phyloP scores from a whole-genome alignment of 768 basidiomycete genomes.

The Cantharellus cinnabarinus region DNA sequence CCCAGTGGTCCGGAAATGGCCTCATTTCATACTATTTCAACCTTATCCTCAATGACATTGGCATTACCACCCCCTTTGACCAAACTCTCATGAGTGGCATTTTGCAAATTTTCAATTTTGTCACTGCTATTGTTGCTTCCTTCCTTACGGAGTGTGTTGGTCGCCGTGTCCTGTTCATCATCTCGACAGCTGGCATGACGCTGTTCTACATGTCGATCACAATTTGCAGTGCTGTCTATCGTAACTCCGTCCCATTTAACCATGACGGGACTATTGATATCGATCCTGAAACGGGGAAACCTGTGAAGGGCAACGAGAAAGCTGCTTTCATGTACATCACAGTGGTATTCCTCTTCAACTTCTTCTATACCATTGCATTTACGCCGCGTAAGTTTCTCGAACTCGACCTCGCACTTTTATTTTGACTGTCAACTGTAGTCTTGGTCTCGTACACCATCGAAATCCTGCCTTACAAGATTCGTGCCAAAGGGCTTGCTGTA shows the following conservation, averaged over 20 bases:
- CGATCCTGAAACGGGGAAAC: not conserved
- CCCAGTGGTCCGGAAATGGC: too few species aligned
- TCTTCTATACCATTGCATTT: slow-evolving; percentile 1
- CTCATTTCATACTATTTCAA: too few species aligned
- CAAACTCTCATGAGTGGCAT: slow-evolving; percentile 17
- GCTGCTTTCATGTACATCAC: slow-evolving; percentile 4
- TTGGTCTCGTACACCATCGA: slow-evolving; percentile 77
- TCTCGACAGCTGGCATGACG: slow-evolving; percentile 36
- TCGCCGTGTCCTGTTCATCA: slow-evolving; percentile 15
- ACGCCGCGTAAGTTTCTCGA: too few species aligned
- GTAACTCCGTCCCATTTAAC: not conserved
- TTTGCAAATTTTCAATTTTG: slow-evolving; percentile 48
- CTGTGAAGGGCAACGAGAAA: slow-evolving; percentile 2
- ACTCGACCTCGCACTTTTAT: too few species aligned
- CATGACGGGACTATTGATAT: not conserved
- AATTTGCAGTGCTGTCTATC: slow-evolving; percentile 3
- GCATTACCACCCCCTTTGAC: slow-evolving; percentile 3
- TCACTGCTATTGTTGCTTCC: slow-evolving; percentile 34
- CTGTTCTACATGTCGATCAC: slow-evolving; percentile 1
- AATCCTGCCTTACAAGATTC: too few species aligned
- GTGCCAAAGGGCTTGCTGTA: slow-evolving; percentile 16
- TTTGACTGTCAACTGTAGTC: slow-evolving; percentile 32
- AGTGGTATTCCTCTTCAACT: slow-evolving; percentile 3
- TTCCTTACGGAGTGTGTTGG: slow-evolving; percentile 42
- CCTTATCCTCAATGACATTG: slow-evolving; percentile 1